phyloP scores from a whole-genome alignment of 306 rosid genomes.

The Trifolium repens region DNA sequence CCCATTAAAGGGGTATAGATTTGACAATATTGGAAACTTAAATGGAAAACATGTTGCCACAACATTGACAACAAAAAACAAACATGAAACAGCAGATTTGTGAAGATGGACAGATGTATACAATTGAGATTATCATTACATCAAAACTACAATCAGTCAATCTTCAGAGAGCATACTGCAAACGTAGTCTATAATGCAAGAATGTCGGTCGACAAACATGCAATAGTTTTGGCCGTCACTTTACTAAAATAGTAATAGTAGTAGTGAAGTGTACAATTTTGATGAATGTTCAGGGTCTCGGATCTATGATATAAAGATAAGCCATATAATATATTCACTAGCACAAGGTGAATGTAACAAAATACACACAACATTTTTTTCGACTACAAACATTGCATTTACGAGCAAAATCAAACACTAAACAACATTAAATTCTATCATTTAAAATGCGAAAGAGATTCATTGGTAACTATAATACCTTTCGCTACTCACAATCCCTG shows the following conservation, averaged over 20 bases:
- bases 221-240: constrained; percentile 3
- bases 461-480: constrained; percentile 56
- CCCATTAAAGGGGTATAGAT: constrained; percentile 20
- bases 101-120: constrained; percentile 17
- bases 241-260: neutral
- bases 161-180: constrained; percentile 10
- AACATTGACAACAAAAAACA: neutral
- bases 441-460: constrained; percentile 14
- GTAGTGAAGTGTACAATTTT: neutral
- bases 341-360: constrained; percentile 1
- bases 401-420: neutral
- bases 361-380: neutral
- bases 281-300: neutral
- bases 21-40: constrained; percentile 7
- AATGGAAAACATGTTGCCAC: constrained; percentile 13
- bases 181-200: constrained; percentile 9
- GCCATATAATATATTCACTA: neutral
- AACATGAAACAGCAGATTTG: constrained; percentile 9
- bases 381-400: neutral
- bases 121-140: constrained; percentile 6
- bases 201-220: constrained; percentile 23
- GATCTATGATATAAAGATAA: constrained; percentile 29
- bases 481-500: constrained; percentile 55
- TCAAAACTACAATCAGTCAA: neutral
- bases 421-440: constrained; percentile 5